phyloP scores from a whole-genome alignment of 1,284 basidiomycete genomes.

The Trichosporon ovoides region DNA sequence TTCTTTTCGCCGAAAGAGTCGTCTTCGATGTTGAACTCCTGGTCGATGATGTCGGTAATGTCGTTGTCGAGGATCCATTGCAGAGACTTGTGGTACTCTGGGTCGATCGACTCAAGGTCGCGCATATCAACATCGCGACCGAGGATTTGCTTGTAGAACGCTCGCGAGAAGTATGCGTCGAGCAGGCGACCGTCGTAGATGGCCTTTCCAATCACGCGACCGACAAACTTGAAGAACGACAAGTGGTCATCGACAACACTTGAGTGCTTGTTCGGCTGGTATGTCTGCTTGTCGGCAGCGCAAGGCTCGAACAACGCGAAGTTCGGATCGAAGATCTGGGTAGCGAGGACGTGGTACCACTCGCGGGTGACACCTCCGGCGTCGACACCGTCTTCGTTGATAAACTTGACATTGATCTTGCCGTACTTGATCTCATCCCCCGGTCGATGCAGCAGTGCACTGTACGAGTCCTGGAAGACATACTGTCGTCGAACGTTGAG shows the following conservation, averaged over 20 bases:
- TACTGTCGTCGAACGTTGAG: constrained; percentile 87
- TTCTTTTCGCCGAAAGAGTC: constrained; percentile 80
- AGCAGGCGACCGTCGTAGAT: constrained; percentile 92
- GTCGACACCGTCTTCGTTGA: constrained; percentile 96
- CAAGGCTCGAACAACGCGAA: constrained; percentile 93
- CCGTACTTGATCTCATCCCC: constrained; percentile 98
- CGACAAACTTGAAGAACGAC: constrained; percentile 98
- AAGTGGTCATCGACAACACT: constrained; percentile 75
- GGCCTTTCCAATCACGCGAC: constrained; percentile 85
- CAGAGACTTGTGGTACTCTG: constrained; percentile 60
- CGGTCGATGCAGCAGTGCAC: constrained; percentile 77
- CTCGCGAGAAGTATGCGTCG: constrained; percentile 96
- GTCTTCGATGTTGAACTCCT: constrained; percentile 51
- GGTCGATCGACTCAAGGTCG: constrained; percentile 94
- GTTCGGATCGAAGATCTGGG: constrained; percentile 99
- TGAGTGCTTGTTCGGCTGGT: constrained; percentile 95
- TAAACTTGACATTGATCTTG: constrained; percentile 94
- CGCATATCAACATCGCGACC: constrained; percentile 86
- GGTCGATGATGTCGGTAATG: constrained; percentile 47
- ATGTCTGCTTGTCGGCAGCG: constrained; percentile 86
- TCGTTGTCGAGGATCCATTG: constrained; percentile 51
- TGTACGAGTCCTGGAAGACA: constrained; percentile 97
- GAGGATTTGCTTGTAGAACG: constrained; percentile 86
- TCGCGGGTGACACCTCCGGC: constrained; percentile 97
- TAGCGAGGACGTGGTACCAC: constrained; percentile 96